Evolutionary conservation across 2,329 filamentous ascomycete genomes (phyloP).

Genomic region (Boeremia exigua): DNA sequence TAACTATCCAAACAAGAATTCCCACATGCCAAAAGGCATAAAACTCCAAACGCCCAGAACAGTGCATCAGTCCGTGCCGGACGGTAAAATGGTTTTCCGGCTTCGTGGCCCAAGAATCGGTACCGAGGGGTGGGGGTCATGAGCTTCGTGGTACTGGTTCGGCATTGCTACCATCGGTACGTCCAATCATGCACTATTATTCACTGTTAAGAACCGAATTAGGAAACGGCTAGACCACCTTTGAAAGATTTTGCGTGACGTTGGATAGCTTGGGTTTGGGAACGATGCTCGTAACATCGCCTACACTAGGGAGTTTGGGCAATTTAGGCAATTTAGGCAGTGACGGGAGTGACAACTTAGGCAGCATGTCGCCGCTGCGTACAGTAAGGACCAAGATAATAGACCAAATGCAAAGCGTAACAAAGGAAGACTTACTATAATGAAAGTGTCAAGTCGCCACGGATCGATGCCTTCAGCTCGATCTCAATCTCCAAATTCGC

Average conservation of each 20-base stretch:
- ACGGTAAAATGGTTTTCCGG: conserved; percentile 11
- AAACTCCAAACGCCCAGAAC: conserved; percentile 21
- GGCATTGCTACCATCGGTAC: conserved; percentile 1
- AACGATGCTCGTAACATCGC: conserved; percentile 3
- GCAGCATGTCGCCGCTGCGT: conserved; percentile 18
- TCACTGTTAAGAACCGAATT: conserved; percentile 23
- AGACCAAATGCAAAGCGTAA: not conserved
- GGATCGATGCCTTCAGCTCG: conserved; percentile 82
- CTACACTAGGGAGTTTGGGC: conserved; percentile 10
- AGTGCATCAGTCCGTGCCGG: conserved; percentile 15
- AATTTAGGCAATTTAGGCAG: conserved; percentile 6
- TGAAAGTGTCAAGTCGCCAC: conserved; percentile 81
- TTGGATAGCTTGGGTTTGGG: conserved; percentile 10
- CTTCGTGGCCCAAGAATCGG: not conserved
- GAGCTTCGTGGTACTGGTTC: conserved; percentile 14
- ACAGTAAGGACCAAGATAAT: conserved; percentile 5
- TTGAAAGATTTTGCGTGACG: conserved; percentile 12
- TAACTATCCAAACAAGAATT: conserved; percentile 11
- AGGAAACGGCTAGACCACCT: conserved; percentile 15
- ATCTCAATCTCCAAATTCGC: conserved; percentile 84
- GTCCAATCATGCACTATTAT: conserved; percentile 22
- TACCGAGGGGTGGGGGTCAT: conserved; percentile 8
- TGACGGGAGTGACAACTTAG: conserved; percentile 1
- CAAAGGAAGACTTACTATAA: conserved; percentile 67
- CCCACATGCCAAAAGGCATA: conserved; percentile 4